A percentile compares a stretch with the other conserved stretches of the same genome.
Conservation (phyloP, 192 early-diverging fungal species). For the Coemansia sp. region DNA sequence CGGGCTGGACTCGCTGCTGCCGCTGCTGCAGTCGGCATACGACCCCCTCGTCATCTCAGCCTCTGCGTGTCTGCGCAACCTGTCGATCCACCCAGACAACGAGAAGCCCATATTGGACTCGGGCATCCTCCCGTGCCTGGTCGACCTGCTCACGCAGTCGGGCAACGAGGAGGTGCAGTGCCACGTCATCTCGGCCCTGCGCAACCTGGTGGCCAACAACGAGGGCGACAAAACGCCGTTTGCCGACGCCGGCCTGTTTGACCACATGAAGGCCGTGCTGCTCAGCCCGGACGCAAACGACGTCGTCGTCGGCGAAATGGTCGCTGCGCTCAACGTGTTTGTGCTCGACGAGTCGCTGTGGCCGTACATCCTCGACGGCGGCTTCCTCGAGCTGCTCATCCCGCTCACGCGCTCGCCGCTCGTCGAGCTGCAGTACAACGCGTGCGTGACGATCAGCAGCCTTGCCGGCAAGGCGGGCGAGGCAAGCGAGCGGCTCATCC, state of each 20-base stretch:
- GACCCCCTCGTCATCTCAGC: conserved; percentile 77
- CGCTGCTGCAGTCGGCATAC: conserved; percentile 71
- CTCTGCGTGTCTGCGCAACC: conserved; percentile 84
- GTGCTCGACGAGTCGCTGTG: conserved; percentile 75
- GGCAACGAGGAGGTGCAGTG: conserved; percentile 84
- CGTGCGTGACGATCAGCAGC: conserved; percentile 76
- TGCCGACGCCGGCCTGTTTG: conserved; percentile 72
- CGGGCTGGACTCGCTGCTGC: conserved; percentile 70
- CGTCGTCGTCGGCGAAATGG: conserved; percentile 74
- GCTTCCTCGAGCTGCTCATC: conserved; percentile 66
- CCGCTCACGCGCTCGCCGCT: conserved; percentile 53
- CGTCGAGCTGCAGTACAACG: conserved; percentile 72
- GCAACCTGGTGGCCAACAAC: conserved; percentile 78
- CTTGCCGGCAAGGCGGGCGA: conserved; percentile 60
- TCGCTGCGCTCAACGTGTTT: conserved; percentile 79
- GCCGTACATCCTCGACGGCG: conserved; percentile 58
- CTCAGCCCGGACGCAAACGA: conserved; percentile 23
- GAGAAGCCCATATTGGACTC: conserved; percentile 82
- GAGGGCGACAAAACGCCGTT: conserved; percentile 73
- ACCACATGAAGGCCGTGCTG: conserved; percentile 56
- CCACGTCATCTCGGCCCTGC: conserved; percentile 80
- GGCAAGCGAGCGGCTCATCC: conserved; percentile 58
- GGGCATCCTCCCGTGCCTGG: conserved; percentile 62
- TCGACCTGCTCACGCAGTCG: conserved; percentile 35
- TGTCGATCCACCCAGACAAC: conserved; percentile 84